phyloP scores from a whole-genome alignment of 2,329 filamentous ascomycete genomes.

The Phoma sp. region DNA sequence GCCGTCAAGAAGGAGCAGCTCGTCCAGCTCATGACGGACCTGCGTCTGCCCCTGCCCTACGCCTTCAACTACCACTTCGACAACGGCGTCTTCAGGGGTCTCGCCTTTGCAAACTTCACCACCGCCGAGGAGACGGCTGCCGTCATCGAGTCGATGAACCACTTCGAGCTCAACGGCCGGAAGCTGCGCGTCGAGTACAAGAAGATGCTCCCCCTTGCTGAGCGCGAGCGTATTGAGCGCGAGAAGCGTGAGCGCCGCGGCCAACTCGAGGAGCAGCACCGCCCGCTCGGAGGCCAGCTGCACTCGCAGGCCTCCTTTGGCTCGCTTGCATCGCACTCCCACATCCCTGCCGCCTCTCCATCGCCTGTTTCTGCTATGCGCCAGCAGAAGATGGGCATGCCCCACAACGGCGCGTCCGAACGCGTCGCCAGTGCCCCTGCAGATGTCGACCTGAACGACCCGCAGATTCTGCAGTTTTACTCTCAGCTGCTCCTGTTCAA shows the following conservation, averaged over 20 bases:
- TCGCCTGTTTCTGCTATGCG: conserved; percentile 69
- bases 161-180: conserved; percentile 91
- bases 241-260: conserved; percentile 96
- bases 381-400: conserved; percentile 53
- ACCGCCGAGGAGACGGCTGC: conserved; percentile 90
- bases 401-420: conserved; percentile 12
- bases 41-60: conserved; percentile 92
- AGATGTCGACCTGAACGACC: conserved; percentile 91
- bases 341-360: conserved; percentile 68
- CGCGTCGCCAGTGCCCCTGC: conserved; percentile 32
- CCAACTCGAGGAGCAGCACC: conserved; percentile 95
- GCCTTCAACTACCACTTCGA: conserved; percentile 99
- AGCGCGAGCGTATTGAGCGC: conserved; percentile 92
- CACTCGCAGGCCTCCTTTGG: conserved; percentile 88
- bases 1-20: conserved; percentile 97
- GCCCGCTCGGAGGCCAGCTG: conserved; percentile 71
- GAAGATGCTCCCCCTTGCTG: conserved; percentile 96
- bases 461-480: conserved; percentile 84
- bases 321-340: conserved; percentile 71
- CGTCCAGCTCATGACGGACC: conserved; percentile 89
- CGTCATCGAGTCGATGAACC: conserved; percentile 93
- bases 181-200: conserved; percentile 98
- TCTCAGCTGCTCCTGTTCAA: conserved; percentile 90
- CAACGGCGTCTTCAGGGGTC: conserved; percentile 91
- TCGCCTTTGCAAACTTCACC: conserved; percentile 98